phyloP scores from a whole-genome alignment of 768 basidiomycete species.

The Psilocybe cubensis region DNA sequence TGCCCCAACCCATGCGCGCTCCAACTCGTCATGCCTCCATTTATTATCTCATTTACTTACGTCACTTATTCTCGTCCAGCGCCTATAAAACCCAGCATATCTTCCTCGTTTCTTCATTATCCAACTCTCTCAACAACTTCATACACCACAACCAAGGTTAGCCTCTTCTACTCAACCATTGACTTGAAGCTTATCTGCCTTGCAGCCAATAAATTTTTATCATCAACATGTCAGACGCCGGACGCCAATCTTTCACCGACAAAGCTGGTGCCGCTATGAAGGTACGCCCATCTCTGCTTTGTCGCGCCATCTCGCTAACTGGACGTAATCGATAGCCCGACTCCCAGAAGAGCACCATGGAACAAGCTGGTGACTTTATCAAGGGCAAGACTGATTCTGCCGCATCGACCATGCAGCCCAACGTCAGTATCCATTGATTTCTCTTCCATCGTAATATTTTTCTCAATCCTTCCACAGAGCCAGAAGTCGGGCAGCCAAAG shows the following conservation, averaged over 20 bases:
- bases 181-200: neutral
- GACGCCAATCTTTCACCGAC: conserved; percentile 62
- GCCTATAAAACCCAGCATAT: conserved; percentile 13
- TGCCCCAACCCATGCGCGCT: neutral
- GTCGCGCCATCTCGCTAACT: neutral
- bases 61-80: conserved; percentile 1
- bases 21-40: conserved; percentile 12
- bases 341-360: conserved; percentile 56
- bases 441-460: neutral
- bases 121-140: conserved; percentile 5
- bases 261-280: conserved; percentile 55
- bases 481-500: conserved; percentile 58
- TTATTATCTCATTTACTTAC: conserved; percentile 10
- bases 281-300: conserved; percentile 30
- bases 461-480: conserved; percentile 30
- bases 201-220: conserved; percentile 4
- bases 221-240: conserved; percentile 55
- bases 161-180: neutral
- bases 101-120: neutral
- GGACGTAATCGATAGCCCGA: conserved; percentile 45
- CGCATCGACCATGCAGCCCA: conserved; percentile 52
- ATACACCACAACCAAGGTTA: conserved; percentile 14
- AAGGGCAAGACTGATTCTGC: conserved; percentile 52
- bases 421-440: conserved; percentile 32
- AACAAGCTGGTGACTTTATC: conserved; percentile 51